phyloP scores from a whole-genome alignment of 805 yeast species.

The Sugiyamaella americana region DNA sequence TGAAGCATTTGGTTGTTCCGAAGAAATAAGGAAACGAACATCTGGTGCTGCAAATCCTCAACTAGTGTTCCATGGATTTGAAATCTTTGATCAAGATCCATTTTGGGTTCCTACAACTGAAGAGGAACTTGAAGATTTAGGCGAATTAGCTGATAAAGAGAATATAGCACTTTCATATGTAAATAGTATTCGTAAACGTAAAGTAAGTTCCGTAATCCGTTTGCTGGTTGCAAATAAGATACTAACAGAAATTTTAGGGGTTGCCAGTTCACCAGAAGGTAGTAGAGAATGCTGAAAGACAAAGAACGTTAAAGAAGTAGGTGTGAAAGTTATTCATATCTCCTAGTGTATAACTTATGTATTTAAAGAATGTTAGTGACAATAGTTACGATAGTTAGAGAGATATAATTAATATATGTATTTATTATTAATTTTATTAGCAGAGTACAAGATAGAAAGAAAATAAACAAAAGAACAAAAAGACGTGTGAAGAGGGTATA shows the following conservation, averaged over 20 bases:
- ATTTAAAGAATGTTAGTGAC: too few relatives aligned
- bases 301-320: constrained; percentile 55
- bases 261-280: constrained; percentile 84
- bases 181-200: constrained; percentile 73
- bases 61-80: constrained; percentile 82
- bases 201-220: constrained; percentile 25
- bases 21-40: constrained; percentile 85
- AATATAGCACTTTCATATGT: constrained; percentile 84
- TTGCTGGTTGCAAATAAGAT: neutral
- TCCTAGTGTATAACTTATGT: too few relatives aligned
- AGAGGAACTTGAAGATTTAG: constrained; percentile 89
- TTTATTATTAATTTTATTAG: too few relatives aligned
- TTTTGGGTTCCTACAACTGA: constrained; percentile 99
- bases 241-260: constrained; percentile 40
- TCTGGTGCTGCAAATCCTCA: constrained; percentile 98
- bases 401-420: too few relatives aligned
- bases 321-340: too few relatives aligned
- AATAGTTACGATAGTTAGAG: too few relatives aligned
- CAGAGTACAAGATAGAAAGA: neutral
- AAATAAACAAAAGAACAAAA: neutral
- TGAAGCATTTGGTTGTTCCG: constrained; percentile 95
- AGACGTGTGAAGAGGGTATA: too few relatives aligned
- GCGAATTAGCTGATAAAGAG: constrained; percentile 87
- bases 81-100: constrained; percentile 84
- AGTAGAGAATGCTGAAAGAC: constrained; percentile 88